These are phyloP conservation scores for Eleusine indica DNA, from an alignment of 176 grass and related monocot genomes.

Conservation along the genomic window DNA sequence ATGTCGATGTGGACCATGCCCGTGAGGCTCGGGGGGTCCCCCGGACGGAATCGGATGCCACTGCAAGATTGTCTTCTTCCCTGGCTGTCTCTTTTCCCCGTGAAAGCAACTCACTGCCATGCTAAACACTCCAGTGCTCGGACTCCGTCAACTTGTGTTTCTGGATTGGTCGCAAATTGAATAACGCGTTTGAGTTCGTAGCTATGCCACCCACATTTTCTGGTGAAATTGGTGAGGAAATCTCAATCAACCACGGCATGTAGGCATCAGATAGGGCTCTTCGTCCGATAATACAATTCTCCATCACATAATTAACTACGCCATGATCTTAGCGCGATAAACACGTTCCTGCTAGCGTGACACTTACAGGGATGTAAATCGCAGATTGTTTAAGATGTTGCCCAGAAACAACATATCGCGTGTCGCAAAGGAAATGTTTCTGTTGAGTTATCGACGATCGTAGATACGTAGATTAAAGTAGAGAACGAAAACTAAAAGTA, in stretches of 20 bases:
- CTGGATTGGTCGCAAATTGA: neutral
- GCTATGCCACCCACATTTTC: neutral
- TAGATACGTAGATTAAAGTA: no score
- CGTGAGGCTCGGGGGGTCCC: conserved; percentile 24
- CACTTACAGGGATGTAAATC: neutral
- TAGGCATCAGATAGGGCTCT: no score
- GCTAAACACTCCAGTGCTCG: neutral
- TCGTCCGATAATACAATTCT: no score
- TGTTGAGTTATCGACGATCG: no score
- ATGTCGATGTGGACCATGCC: conserved; percentile 32
- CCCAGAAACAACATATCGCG: neutral
- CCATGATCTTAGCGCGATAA: neutral
- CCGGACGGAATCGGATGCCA: neutral
- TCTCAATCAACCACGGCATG: neutral
- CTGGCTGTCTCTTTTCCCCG: neutral
- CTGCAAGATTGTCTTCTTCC: neutral
- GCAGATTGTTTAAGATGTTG: neutral
- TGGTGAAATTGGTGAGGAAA: neutral
- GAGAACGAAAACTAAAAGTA: no score
- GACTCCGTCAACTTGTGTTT: neutral
- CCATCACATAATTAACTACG: neutral
- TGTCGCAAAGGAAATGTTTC: no score
- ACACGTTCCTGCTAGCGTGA: neutral
- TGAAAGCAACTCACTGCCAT: conserved; percentile 18
- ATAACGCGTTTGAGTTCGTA: neutral